Conservation (phyloP, 106 monocot species). For the Dactylorhiza incarnata region DNA sequence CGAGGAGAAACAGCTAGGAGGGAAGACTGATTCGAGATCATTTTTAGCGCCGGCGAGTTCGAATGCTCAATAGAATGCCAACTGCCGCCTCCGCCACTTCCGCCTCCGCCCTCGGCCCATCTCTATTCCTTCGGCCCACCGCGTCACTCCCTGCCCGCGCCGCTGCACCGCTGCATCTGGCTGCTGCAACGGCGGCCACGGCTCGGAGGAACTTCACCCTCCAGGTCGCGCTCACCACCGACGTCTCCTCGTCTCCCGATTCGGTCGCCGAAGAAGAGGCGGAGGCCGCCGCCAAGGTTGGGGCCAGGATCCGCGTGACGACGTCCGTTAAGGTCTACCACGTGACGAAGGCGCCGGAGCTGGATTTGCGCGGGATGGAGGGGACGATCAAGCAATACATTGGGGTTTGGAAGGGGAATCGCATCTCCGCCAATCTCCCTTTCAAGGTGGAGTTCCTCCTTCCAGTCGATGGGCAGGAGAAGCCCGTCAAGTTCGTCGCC, state of each 20-base stretch:
- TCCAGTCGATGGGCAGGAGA: slow-evolving; percentile 28
- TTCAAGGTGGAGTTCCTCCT: slow-evolving; percentile 72
- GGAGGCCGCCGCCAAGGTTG: slow-evolving; percentile 38
- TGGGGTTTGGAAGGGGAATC: slow-evolving; percentile 70
- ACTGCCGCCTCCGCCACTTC: background rate
- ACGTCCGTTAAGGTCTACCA: slow-evolving; percentile 72
- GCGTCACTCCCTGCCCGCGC: background rate
- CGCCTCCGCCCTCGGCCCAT: background rate
- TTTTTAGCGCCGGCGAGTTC: background rate
- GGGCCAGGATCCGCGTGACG: slow-evolving; percentile 51
- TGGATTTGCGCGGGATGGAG: slow-evolving; percentile 66
- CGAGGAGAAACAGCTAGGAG: background rate
- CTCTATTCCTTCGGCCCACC: background rate
- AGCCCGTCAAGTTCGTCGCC: slow-evolving; percentile 59
- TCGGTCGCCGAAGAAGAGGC: slow-evolving; percentile 30
- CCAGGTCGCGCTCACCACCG: slow-evolving; percentile 40
- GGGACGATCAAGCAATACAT: slow-evolving; percentile 88
- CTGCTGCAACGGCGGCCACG: background rate
- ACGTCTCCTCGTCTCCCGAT: slow-evolving; percentile 21
- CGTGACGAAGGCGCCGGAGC: slow-evolving; percentile 55
- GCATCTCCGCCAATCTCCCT: slow-evolving; percentile 77
- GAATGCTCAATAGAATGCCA: background rate
- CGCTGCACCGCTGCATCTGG: background rate
- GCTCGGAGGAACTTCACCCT: slow-evolving; percentile 18
- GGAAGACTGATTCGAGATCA: slow-evolving; percentile 1